Conservation (phyloP, 148 eudicot genomes). For the Vaccinium macrocarpon region DNA sequence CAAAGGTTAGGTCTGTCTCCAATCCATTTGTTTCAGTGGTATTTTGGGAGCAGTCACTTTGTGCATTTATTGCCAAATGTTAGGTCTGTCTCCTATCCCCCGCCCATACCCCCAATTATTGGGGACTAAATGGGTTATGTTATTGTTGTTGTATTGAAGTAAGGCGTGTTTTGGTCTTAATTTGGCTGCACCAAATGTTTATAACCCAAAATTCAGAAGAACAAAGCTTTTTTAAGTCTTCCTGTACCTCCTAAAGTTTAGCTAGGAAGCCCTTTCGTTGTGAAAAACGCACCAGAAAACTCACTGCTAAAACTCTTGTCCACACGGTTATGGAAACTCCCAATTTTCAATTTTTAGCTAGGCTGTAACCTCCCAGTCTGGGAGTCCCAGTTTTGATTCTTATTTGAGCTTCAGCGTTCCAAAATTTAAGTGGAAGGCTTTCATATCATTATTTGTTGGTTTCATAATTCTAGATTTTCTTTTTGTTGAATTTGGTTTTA, state of each 20-base stretch:
- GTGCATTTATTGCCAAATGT: no score
- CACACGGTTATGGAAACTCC: not conserved
- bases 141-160: no score
- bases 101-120: no score
- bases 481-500: not conserved
- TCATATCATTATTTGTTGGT: no score
- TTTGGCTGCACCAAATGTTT: not conserved
- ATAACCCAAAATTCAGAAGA: no score
- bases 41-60: no score
- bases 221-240: not conserved
- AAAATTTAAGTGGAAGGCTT: not conserved
- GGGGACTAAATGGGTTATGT: no score
- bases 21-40: no score
- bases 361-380: not conserved
- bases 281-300: not conserved
- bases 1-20: no score
- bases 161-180: not conserved
- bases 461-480: not conserved
- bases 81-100: no score
- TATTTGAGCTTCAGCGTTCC: not conserved
- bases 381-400: not conserved
- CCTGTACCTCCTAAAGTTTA: not conserved
- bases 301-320: not conserved
- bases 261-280: not conserved
- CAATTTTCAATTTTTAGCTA: no score